Conservation (phyloP, 768 basidiomycete genomes). For the Calvatia gigantea region DNA sequence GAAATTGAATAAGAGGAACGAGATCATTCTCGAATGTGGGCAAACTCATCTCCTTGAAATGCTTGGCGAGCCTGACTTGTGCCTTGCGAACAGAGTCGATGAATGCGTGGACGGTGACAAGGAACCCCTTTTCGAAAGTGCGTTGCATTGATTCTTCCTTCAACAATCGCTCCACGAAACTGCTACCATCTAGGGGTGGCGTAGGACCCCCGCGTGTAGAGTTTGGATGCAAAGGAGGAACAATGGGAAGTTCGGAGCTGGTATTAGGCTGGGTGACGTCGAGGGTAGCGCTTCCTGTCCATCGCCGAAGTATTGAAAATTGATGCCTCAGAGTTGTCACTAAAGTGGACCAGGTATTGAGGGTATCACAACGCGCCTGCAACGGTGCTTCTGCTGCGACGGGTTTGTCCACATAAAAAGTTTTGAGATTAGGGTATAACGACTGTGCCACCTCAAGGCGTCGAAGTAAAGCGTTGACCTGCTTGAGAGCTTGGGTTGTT, state of each 20-base stretch:
- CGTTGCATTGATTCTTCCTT: conserved; percentile 97
- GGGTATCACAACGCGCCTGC: conserved; percentile 80
- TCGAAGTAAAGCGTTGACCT: conserved; percentile 63
- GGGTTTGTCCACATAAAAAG: conserved; percentile 77
- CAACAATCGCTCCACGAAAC: conserved; percentile 89
- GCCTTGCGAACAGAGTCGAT: conserved; percentile 84
- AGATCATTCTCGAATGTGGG: conserved; percentile 89
- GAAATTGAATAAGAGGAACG: conserved; percentile 91
- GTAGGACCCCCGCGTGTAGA: conserved; percentile 6
- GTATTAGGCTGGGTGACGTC: conserved; percentile 83
- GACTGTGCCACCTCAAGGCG: conserved; percentile 81
- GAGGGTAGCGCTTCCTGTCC: conserved; percentile 92
- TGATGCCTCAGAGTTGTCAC: conserved; percentile 82
- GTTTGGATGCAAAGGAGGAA: not conserved
- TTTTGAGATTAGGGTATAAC: conserved; percentile 81
- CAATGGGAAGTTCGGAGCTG: conserved; percentile 51
- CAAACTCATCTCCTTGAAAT: conserved; percentile 86
- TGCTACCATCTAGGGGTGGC: conserved; percentile 60
- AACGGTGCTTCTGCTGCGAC: conserved; percentile 62
- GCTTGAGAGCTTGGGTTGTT: conserved; percentile 48
- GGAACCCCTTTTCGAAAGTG: conserved; percentile 88
- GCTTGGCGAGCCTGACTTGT: conserved; percentile 71
- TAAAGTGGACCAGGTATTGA: conserved; percentile 91
- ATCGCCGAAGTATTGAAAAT: conserved; percentile 75
- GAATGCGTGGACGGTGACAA: conserved; percentile 83